Evolutionary conservation across 2,329 filamentous ascomycete genomes (phyloP).

Genomic region (Bipolaris oryzae): DNA sequence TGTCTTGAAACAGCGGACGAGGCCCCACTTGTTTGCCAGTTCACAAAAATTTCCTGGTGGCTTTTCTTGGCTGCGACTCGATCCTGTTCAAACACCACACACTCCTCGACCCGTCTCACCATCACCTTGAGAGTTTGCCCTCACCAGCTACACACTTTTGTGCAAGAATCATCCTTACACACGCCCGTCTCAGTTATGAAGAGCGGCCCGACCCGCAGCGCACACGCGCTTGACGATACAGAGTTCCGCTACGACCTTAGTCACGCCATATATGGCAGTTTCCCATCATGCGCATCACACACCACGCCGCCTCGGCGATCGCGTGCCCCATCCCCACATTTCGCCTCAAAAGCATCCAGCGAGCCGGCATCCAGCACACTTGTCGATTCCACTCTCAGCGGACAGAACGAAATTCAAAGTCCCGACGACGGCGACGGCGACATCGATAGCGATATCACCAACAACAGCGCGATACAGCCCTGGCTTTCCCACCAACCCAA

Average conservation of each 20-base stretch:
- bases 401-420: conserved; percentile 12
- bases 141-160: not conserved
- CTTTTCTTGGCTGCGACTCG: conserved; percentile 10
- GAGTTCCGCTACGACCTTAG: conserved; percentile 21
- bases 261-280: conserved; percentile 23
- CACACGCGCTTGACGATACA: conserved; percentile 27
- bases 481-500: conserved; percentile 25
- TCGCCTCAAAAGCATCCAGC: conserved; percentile 9
- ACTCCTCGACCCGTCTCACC: not conserved
- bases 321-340: conserved; percentile 14
- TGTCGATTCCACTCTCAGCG: not conserved
- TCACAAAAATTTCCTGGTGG: conserved; percentile 21
- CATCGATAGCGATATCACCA: not conserved
- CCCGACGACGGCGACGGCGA: conserved; percentile 2
- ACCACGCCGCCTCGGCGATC: conserved; percentile 14
- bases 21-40: conserved; percentile 25
- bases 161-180: not conserved
- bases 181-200: conserved; percentile 14
- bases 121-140: not conserved
- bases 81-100: conserved; percentile 12
- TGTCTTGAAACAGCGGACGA: conserved; percentile 4
- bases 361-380: conserved; percentile 15
- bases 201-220: conserved; percentile 14
- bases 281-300: conserved; percentile 26
- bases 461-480: conserved; percentile 9